phyloP scores from a whole-genome alignment of 495 filamentous ascomycete species.

The Penicillium riverlandense region DNA sequence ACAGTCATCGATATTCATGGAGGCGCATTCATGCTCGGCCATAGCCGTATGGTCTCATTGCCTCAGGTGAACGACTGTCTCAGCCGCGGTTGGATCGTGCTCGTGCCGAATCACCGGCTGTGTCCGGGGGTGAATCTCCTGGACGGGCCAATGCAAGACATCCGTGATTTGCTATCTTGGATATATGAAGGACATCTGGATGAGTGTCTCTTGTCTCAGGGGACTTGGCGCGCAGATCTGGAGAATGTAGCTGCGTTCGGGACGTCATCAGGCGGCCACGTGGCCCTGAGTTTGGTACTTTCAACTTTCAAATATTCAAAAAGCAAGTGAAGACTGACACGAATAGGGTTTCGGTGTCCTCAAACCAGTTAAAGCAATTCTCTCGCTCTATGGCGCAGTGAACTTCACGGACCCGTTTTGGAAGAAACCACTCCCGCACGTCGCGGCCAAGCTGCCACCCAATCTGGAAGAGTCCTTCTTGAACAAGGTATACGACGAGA shows the following conservation, averaged over 20 bases:
- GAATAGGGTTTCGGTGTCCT: slow-evolving; percentile 22
- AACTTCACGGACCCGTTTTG: slow-evolving; percentile 39
- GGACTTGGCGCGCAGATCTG: slow-evolving; percentile 12
- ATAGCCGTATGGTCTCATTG: slow-evolving; percentile 24
- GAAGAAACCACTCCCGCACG: slow-evolving; percentile 59
- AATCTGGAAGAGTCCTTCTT: slow-evolving; percentile 11
- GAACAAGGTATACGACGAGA: slow-evolving; percentile 18
- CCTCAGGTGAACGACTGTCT: slow-evolving; percentile 28
- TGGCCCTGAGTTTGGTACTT: slow-evolving; percentile 24
- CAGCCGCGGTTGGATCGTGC: slow-evolving; percentile 28
- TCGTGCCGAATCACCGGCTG: slow-evolving; percentile 28
- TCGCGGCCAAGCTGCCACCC: slow-evolving; percentile 31
- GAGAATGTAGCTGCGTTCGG: slow-evolving; percentile 27
- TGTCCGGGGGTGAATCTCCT: slow-evolving; percentile 25
- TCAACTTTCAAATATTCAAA: neutral
- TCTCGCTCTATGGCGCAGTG: slow-evolving; percentile 29
- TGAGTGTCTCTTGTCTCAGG: slow-evolving; percentile 4
- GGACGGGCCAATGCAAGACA: slow-evolving; percentile 23
- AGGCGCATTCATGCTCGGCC: slow-evolving; percentile 33
- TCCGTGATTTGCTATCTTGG: slow-evolving; percentile 22
- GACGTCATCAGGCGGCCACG: slow-evolving; percentile 23
- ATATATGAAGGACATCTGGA: slow-evolving; percentile 18
- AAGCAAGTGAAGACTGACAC: neutral
- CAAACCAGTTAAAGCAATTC: slow-evolving; percentile 20
- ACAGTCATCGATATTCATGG: slow-evolving; percentile 33